phyloP scores from a whole-genome alignment of 805 yeast species.

The Ascoidea tarda region DNA sequence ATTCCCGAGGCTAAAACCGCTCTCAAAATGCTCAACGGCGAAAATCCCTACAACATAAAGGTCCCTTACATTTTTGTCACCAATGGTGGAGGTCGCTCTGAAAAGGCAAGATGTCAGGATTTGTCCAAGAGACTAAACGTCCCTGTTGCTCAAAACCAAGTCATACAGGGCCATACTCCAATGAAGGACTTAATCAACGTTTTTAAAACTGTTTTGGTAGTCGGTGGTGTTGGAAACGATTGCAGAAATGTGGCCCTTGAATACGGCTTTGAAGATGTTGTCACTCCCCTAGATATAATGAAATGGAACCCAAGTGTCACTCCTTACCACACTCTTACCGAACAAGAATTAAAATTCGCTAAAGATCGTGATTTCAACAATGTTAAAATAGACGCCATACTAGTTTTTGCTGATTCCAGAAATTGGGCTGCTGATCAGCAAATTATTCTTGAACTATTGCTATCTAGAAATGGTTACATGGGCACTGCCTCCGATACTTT shows the following conservation, averaged over 20 bases:
- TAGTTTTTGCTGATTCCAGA: conserved; percentile 85
- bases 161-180: conserved; percentile 90
- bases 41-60: conserved; percentile 59
- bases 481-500: conserved; percentile 62
- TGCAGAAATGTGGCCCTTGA: conserved; percentile 73
- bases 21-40: conserved; percentile 57
- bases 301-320: conserved; percentile 79
- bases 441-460: conserved; percentile 66
- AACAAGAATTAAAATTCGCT: conserved; percentile 47
- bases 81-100: conserved; percentile 88
- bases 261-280: conserved; percentile 76
- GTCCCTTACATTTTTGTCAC: conserved; percentile 81
- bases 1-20: conserved; percentile 74
- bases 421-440: conserved; percentile 93
- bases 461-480: conserved; percentile 70
- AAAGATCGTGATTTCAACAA: conserved; percentile 50
- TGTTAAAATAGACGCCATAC: conserved; percentile 59
- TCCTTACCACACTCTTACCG: conserved; percentile 69
- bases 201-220: conserved; percentile 65
- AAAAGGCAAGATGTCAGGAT: conserved; percentile 57
- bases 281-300: conserved; percentile 69
- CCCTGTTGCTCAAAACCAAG: conserved; percentile 59
- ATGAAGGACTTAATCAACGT: conserved; percentile 67
- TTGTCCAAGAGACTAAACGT: conserved; percentile 45
- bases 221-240: conserved; percentile 79